phyloP scores from a whole-genome alignment of 169 alveolate genomes.

The Eimeria zaria region DNA sequence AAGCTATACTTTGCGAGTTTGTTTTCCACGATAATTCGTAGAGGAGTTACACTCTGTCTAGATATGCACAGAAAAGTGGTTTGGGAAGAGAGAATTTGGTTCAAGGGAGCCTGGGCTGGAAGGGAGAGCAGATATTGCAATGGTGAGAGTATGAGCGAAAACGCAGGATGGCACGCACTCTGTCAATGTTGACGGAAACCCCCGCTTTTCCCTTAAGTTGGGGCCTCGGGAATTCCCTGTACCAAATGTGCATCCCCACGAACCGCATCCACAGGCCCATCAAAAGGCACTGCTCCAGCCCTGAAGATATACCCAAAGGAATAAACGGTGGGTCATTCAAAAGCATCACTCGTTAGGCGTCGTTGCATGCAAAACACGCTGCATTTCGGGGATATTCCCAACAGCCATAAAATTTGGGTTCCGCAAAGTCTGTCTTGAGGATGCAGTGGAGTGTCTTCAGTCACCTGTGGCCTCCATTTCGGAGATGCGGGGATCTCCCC shows the following conservation, averaged over 20 bases:
- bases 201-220: slow-evolving; percentile 80
- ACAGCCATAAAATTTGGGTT: neutral
- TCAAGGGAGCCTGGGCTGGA: neutral
- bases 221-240: slow-evolving; percentile 77
- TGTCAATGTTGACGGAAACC: slow-evolving; percentile 51
- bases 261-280: slow-evolving; percentile 86
- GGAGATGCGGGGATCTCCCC: slow-evolving; percentile 84
- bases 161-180: slow-evolving; percentile 7
- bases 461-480: slow-evolving; percentile 82
- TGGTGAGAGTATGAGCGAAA: neutral
- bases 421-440: neutral
- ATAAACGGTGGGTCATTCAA: neutral
- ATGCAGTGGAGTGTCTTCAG: neutral
- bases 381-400: neutral
- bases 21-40: neutral
- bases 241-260: slow-evolving; percentile 85
- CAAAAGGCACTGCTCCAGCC: slow-evolving; percentile 82
- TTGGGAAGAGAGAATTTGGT: neutral
- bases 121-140: neutral
- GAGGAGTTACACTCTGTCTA: neutral
- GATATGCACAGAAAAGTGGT: neutral
- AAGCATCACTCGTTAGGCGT: neutral
- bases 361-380: neutral
- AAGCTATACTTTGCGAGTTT: neutral
- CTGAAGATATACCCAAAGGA: slow-evolving; percentile 4